Base-by-base conservation (phyloP, 768 basidiomycete species). In the Pisolithus albus region DNA sequence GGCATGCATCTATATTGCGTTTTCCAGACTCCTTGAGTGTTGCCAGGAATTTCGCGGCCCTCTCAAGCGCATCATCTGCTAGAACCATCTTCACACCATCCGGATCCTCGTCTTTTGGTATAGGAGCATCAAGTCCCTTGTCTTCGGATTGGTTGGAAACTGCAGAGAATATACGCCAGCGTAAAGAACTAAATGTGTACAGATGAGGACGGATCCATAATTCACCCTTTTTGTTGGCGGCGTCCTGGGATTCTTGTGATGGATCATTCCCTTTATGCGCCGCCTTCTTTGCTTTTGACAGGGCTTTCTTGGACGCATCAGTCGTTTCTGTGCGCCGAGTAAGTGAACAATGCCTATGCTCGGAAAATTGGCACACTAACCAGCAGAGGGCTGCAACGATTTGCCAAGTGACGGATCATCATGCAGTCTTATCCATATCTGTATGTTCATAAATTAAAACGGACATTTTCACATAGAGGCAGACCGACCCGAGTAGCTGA, bases 281-380 rank as follows among this genome's bases (percentile, higher is more conserved):
- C 0, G 84, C 78, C 65, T 89, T 92, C 70, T 90, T 92, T 11
- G 88, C 88, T 66, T 88, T 92, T 69, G 89, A 90, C 64, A 84
- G 84, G 0, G 86, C 86, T 64, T 90, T 89, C 66, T 88, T 89
- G 68, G 83, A 84, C 5, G 54, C 38, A 37, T 66, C 64, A 7
- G 50, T 32, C 8, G 47, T 32, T 50, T 62, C 64, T 61, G 52
- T 24, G 19, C 30, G 30, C 19, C 24, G 19, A 38, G 38, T 57
- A 24, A 32, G 46, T 56, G 23, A 42, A 8, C 13, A 50, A 37
- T 19, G 81, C 65, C 30, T 68, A 66, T 18, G 59, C 76, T 81
- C 57, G 19, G 52, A 40, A 6, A 41, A 21, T 9, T 32, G 6
- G 30, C 45, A 34, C 37, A 50, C 61, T 55, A 59, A 75, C 77